Base-by-base conservation (phyloP, 257 asterid genomes). In the Asclepias syriaca region DNA sequence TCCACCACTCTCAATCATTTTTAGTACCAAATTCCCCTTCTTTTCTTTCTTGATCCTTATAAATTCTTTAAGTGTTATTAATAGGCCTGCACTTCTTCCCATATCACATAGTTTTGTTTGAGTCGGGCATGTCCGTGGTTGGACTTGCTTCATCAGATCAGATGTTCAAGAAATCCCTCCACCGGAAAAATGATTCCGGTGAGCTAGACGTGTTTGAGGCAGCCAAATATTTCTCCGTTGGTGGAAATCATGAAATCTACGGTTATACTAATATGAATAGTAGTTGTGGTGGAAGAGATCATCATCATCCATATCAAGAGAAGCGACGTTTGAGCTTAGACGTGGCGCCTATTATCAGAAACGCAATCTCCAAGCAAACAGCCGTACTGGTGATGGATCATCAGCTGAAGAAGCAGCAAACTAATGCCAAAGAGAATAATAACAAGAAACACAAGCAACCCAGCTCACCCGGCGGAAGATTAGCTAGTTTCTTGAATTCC, bases 131-230 rank as follows among this genome's bases (percentile, higher is more conserved):
- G 88, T 75, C 94, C 29, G 45, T 72, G 24, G 5, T 79, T 11
- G 65, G 74, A 56, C 60, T 69, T 61, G 29, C 81, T 40, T 74
- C 84, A 50, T 40, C 79, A 77, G 24, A 82, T 4, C 5, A 80
- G 66, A 66, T 77, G 71, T 59, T 68, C 83, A 82, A 83, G 54
- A 82, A 78, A 71, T 81, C 85, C 65, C 74, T 73, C 69, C 87
- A 77, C 70, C 58, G 89, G 85, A 83, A 82, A 75, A 89, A 82
- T 4, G 76, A 79, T 15, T 90, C 97, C 56, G 96, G 85, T 32
- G 96, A 93, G 75, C 84, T 93, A 27, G 96, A 86, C 43, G 97
- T 91, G 29, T 93, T 93, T 75, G 96, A 90, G 85, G 98, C 97
- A 3, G 85, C 94, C 32, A 79, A 77, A 29, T 93, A 93, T 70